Base-by-base conservation (phyloP, 768 basidiomycete genomes). In the Termitomyces sp. region DNA sequence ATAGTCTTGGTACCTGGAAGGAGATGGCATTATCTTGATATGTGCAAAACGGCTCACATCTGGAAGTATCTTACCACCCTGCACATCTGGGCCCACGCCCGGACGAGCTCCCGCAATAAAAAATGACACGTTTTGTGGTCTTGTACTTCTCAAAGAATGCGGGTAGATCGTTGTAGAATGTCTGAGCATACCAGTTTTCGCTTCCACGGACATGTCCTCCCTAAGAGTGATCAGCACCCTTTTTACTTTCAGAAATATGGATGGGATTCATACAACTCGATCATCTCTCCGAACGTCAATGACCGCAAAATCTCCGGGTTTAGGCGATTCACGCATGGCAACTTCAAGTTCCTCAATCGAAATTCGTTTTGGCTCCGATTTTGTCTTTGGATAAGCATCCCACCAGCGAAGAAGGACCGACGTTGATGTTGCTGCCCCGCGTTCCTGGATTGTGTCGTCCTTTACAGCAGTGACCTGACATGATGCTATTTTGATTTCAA, bases 61-160 rank as follows among this genome's bases (percentile, higher is more conserved):
- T n/a, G 6, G 32, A 18, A 55, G 24, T 13, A 48, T 63, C 74
- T 36, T 68, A 84, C 85, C 84, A 86, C 69, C 78, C 79, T 20
- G 83, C 84, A 69, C 80, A 83, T 13, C 84, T 74, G 16, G 84
- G 83, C 1, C 75, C 84, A 33, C 85, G 73, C 18, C 83, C 84
- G 45, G 74, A 72, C 1, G 82, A 84, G 64, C 81, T 81, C 45
- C 75, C 71, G 59, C 83, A 86, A 59, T 85, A 85, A 60, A 86
- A 86, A 7, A 86, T 76, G 9, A 86, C 81, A 13, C 72, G 70
- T 11, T 71, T 65, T 0, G 74, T 78, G 24, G 74, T 65, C 54
- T 72, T 72, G 64, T 81, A 77, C 55, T 74, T 71, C 33, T 79
- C 73, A 33, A 78, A 74, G 65, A 85, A 80, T 11, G 49, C 42